phyloP scores from a whole-genome alignment of 2,329 filamentous ascomycete species.

The Chrysoporthe puriensis region DNA sequence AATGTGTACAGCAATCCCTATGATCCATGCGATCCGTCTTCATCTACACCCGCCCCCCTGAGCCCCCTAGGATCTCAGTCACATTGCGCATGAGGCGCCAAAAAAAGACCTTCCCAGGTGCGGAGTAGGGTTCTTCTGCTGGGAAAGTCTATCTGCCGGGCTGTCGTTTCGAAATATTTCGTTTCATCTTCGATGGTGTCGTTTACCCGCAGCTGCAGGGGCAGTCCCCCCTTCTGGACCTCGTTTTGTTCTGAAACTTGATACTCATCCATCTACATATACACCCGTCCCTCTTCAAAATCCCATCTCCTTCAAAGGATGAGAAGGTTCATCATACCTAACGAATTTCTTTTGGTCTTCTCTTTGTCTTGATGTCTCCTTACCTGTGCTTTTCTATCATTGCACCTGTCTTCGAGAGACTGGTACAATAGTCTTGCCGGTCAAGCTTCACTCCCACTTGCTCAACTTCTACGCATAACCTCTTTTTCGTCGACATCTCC shows the following conservation, averaged over 20 bases:
- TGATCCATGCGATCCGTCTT: background rate
- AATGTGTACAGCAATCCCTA: background rate
- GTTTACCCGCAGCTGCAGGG: slow-evolving; percentile 23
- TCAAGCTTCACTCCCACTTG: slow-evolving; percentile 16
- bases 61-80: background rate
- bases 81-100: slow-evolving; percentile 20
- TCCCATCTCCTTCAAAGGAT: background rate
- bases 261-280: slow-evolving; percentile 13
- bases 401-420: background rate
- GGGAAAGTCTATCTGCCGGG: slow-evolving; percentile 29
- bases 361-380: background rate
- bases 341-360: slow-evolving; percentile 3
- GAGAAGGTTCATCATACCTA: background rate
- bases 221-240: slow-evolving; percentile 14
- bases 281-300: background rate
- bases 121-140: background rate
- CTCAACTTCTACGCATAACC: slow-evolving; percentile 1
- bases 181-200: slow-evolving; percentile 31
- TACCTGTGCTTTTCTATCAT: slow-evolving; percentile 1
- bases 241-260: slow-evolving; percentile 17
- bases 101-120: slow-evolving; percentile 19
- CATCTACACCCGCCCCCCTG: background rate
- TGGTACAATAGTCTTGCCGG: slow-evolving; percentile 19
- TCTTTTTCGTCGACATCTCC: background rate
- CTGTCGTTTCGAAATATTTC: slow-evolving; percentile 30